Base-by-base conservation (phyloP, 495 filamentous ascomycete species). In the Penicillium atrosanguineum region DNA sequence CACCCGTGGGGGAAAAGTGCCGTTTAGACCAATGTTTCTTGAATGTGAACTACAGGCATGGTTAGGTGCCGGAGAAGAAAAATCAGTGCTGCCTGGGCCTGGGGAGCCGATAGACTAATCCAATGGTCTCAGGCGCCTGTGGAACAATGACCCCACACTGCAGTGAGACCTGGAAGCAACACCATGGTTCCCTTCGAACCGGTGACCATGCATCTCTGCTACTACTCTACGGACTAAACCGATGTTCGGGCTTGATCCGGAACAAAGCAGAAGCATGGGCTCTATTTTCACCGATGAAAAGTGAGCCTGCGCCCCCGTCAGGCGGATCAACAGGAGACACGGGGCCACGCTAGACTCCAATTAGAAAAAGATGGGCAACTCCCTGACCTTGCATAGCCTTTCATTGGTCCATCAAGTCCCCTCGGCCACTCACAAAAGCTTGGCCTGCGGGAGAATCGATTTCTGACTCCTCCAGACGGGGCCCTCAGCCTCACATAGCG, bases 341-440 rank as follows among this genome's bases (percentile, higher is more conserved):
- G 47, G 47, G 47, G 38, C 37, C 37, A 29, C 28, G 28, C 53
- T 55, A 55, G 41, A 19, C 46, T 23, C 6, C 12, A 55, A 49
- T 12, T 8, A 29, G 49, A 7, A 43, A 52, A 45, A 42, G 49
- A 57, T 21, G 21, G 25, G 31, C 42, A 6, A 40, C n/a, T 38
- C 15, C 28, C 18, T 52, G 40, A 53, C 49, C 15, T 14, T 41
- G 7, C 0, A 15, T 11, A 9, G 11, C 5, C 15, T 14, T 23
- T 34, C 16, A 57, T 57, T 57, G 55, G 55, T 40, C 37, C 1
- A 16, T 38, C 23, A 7, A 23, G n/a, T 40, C 31, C 44, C 34
- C 38, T 28, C 34, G 40, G 16, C 44, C 49, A 37, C 50, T 37
- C 44, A 6, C 31, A 57, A 57, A 57, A 57, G 55, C 55, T 57